phyloP scores from a whole-genome alignment of 2,329 filamentous ascomycete genomes.

The Exophiala oligosperma region DNA sequence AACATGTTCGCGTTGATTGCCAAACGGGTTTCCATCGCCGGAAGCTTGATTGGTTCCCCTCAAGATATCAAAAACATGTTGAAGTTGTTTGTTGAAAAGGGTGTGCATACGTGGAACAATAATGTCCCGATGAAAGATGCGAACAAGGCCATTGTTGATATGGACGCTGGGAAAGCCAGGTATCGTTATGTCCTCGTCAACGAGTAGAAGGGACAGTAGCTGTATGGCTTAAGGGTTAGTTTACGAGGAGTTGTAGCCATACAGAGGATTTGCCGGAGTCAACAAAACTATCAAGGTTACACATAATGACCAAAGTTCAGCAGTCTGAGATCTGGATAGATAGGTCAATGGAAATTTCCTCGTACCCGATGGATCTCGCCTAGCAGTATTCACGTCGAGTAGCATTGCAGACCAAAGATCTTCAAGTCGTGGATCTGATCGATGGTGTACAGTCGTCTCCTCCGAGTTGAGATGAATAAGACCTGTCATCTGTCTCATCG shows the following conservation, averaged over 20 bases:
- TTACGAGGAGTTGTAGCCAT: background rate
- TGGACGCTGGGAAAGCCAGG: slow-evolving; percentile 47
- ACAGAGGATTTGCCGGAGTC: background rate
- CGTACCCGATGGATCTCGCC: no score
- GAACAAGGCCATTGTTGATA: slow-evolving; percentile 45
- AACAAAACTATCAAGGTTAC: no score
- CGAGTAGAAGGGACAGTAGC: slow-evolving; percentile 19
- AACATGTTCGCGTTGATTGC: slow-evolving; percentile 60
- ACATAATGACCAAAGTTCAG: no score
- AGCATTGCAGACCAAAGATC: no score
- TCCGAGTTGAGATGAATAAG: no score
- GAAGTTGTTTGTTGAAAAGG: slow-evolving; percentile 44
- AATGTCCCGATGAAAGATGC: slow-evolving; percentile 45
- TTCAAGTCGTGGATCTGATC: no score
- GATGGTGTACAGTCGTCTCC: no score
- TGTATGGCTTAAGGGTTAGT: background rate
- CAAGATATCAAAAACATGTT: slow-evolving; percentile 48
- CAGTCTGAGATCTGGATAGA: no score
- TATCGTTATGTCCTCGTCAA: slow-evolving; percentile 50
- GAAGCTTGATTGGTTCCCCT: slow-evolving; percentile 47
- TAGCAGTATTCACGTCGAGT: no score
- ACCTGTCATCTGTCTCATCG: no score
- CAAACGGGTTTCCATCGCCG: slow-evolving; percentile 57
- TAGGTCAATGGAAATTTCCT: no score
- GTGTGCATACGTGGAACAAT: slow-evolving; percentile 48